Percentiles rank a stretch among this genome's conserved stretches.
Conservation (phyloP, 2,329 filamentous ascomycete genomes). For the Didymella pinodella region DNA sequence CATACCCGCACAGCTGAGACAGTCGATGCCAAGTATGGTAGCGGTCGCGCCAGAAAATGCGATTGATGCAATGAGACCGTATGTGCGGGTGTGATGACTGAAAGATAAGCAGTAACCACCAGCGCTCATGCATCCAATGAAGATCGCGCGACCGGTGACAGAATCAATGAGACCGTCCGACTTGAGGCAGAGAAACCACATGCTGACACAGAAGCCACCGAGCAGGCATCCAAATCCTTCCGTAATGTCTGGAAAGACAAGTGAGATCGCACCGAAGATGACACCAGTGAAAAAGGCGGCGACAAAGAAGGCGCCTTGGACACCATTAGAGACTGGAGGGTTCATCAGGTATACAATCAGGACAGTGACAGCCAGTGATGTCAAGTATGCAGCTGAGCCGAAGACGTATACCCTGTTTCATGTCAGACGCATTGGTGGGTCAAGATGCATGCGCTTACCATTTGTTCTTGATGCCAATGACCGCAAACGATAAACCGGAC, state of each 20-base stretch:
- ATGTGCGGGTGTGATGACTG: constrained; percentile 77
- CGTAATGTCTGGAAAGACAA: constrained; percentile 84
- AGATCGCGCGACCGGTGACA: constrained; percentile 70
- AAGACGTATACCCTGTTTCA: constrained; percentile 59
- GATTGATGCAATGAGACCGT: constrained; percentile 77
- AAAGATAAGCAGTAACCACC: constrained; percentile 73
- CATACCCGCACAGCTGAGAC: constrained; percentile 85
- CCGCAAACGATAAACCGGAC: constrained; percentile 72
- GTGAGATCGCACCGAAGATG: constrained; percentile 74
- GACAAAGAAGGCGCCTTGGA: constrained; percentile 88
- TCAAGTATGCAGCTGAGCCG: constrained; percentile 78
- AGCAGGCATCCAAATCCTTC: constrained; percentile 86
- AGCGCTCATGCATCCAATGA: constrained; percentile 77
- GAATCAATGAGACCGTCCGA: constrained; percentile 75
- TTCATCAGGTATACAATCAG: constrained; percentile 90
- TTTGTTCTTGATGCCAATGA: constrained; percentile 84
- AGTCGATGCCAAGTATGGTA: constrained; percentile 85
- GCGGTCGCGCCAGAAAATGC: constrained; percentile 84
- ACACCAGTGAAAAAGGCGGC: constrained; percentile 76
- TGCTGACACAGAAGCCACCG: constrained; percentile 83
- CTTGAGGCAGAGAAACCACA: constrained; percentile 87
- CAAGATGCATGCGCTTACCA: constrained; percentile 53
- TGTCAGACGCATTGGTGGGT: constrained; percentile 24
- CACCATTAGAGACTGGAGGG: constrained; percentile 73
- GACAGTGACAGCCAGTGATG: constrained; percentile 76